Conservation (phyloP, 805 yeast species). For the Myxozyma sirexii region DNA sequence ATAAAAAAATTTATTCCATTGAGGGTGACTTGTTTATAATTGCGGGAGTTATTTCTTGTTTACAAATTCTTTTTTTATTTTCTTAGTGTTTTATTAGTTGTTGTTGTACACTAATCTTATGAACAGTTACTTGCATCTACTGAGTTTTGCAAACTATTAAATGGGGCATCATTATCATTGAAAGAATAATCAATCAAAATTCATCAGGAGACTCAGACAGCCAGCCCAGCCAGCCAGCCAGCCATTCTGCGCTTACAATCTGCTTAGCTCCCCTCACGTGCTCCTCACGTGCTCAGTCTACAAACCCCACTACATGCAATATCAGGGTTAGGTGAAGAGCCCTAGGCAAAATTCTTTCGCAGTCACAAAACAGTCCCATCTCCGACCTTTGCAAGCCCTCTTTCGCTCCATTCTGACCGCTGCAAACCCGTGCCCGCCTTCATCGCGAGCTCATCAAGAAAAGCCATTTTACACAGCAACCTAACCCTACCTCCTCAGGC, state of each 20-base stretch:
- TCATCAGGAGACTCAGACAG: too few species aligned
- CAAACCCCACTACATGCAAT: not conserved
- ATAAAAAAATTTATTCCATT: not conserved
- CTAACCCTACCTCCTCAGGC: not conserved
- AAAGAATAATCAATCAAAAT: too few species aligned
- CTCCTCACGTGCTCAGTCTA: not conserved
- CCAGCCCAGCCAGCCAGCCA: too few species aligned
- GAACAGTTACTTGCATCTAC: too few species aligned
- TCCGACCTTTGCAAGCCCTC: not conserved
- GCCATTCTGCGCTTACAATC: too few species aligned
- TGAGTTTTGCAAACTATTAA: too few species aligned
- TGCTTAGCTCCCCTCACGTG: too few species aligned
- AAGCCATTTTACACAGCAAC: not conserved
- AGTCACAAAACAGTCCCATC: conserved; percentile 19
- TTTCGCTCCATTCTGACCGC: not conserved
- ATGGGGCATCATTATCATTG: too few species aligned
- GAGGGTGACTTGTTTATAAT: not conserved
- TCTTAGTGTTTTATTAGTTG: too few species aligned
- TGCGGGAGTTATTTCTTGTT: too few species aligned
- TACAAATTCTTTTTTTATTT: too few species aligned
- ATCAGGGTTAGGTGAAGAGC: conserved; percentile 6
- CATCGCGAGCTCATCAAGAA: not conserved
- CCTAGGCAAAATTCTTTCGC: conserved; percentile 10
- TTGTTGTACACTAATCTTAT: too few species aligned
- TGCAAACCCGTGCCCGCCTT: not conserved